Percentiles rank a stretch among this genome's conserved stretches.
phyloP scores from a whole-genome alignment of 805 yeast species.

The Cyberlindnera euphorbiiphila region DNA sequence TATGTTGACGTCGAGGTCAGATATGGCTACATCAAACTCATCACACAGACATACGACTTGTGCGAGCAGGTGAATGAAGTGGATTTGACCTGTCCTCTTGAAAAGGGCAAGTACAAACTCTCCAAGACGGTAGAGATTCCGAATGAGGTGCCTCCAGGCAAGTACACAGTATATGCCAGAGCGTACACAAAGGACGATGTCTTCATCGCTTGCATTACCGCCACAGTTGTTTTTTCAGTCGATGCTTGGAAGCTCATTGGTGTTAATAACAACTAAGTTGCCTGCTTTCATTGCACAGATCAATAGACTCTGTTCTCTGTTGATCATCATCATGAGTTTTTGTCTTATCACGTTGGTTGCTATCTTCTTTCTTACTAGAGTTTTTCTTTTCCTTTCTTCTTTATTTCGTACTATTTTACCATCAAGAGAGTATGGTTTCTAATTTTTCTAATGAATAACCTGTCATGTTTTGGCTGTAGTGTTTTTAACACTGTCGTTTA shows the following conservation, averaged over 20 bases:
- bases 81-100: conserved; percentile 80
- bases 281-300: no score
- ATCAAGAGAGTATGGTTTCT: no score
- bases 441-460: no score
- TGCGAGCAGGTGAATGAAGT: conserved; percentile 85
- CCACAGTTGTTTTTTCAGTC: conserved; percentile 48
- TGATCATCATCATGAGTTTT: no score
- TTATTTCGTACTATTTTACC: no score
- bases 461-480: no score
- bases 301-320: no score
- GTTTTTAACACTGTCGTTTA: no score
- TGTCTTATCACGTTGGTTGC: no score
- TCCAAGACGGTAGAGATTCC: conserved; percentile 80
- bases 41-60: conserved; percentile 87
- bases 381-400: no score
- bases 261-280: no score
- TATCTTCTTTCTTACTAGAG: no score
- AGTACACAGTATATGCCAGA: conserved; percentile 78
- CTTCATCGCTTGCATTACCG: conserved; percentile 79
- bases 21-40: conserved; percentile 84
- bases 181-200: conserved; percentile 85
- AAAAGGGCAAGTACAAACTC: conserved; percentile 62
- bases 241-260: conserved; percentile 28
- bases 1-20: conserved; percentile 92
- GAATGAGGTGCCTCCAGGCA: conserved; percentile 92